These are phyloP conservation scores for Lactarius tabidus DNA, from an alignment of 768 basidiomycete species.

Conservation along the genomic window DNA sequence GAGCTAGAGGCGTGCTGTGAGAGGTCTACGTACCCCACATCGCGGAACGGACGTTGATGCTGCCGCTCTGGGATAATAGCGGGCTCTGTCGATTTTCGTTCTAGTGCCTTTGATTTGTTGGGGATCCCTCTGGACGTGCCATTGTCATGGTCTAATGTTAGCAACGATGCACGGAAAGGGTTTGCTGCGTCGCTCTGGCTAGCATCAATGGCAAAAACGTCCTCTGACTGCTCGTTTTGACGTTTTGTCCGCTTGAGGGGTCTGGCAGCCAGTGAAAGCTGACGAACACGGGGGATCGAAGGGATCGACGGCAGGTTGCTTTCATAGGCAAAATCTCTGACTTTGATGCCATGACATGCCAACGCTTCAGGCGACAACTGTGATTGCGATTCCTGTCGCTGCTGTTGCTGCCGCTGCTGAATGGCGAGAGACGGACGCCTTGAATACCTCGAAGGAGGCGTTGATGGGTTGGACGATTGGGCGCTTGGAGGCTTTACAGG, in stretches of 20 bases:
- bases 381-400: background rate
- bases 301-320: slow-evolving; percentile 58
- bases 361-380: slow-evolving; percentile 29
- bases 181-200: slow-evolving; percentile 5
- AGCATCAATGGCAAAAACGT: slow-evolving; percentile 25
- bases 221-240: slow-evolving; percentile 32
- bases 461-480: slow-evolving; percentile 1
- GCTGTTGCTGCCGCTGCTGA: slow-evolving; percentile 4
- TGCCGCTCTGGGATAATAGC: slow-evolving; percentile 12
- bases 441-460: slow-evolving; percentile 4
- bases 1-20: slow-evolving; percentile 16
- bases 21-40: slow-evolving; percentile 17
- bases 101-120: slow-evolving; percentile 15
- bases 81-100: slow-evolving; percentile 25
- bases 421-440: slow-evolving; percentile 13
- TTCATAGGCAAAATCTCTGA: slow-evolving; percentile 66
- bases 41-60: slow-evolving; percentile 11
- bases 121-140: background rate
- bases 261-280: slow-evolving; percentile 43
- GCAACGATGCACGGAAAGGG: background rate
- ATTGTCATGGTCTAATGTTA: background rate
- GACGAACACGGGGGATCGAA: slow-evolving; percentile 46
- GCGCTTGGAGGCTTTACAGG: slow-evolving; percentile 20
- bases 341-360: slow-evolving; percentile 38
- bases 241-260: slow-evolving; percentile 36